Evolutionary conservation across 495 filamentous ascomycete genomes (phyloP).

Genomic region (Penicillium bovifimosum): DNA sequence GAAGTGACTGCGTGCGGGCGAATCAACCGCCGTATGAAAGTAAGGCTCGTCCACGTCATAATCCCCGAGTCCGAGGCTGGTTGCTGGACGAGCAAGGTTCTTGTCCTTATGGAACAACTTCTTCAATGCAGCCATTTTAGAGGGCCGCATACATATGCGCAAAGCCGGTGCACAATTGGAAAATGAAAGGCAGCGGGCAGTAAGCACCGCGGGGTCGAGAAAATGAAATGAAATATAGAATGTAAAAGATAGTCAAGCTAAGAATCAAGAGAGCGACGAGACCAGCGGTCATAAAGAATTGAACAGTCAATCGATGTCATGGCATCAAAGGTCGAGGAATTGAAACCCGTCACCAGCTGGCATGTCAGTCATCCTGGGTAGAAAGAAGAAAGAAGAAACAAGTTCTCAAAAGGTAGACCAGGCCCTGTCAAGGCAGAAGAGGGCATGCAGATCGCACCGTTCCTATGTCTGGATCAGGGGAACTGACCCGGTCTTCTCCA

Average conservation of each 20-base stretch:
- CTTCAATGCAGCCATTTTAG: constrained; percentile 35
- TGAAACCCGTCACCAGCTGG: constrained; percentile 11
- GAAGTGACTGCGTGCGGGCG: constrained; percentile 9
- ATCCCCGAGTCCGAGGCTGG: constrained; percentile 5
- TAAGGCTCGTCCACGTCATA: constrained; percentile 4
- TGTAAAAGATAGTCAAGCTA: constrained; percentile 9
- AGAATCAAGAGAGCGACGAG: constrained; percentile 12
- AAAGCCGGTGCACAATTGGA: constrained; percentile 1
- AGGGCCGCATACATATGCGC: neutral
- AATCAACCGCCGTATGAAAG: constrained; percentile 3
- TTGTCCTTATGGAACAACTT: constrained; percentile 36
- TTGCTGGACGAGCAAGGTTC: constrained; percentile 10
- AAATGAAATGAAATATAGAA: neutral
- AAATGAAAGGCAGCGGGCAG: neutral
- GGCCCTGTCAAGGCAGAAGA: constrained; percentile 8
- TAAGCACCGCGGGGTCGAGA: neutral
- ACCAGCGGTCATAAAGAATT: constrained; percentile 18
- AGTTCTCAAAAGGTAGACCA: neutral
- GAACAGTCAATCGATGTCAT: constrained; percentile 11
- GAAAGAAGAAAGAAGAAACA: constrained; percentile 7
- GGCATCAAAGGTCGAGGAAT: constrained; percentile 12
- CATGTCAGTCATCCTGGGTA: constrained; percentile 8
- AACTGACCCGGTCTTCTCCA: constrained; percentile 22
- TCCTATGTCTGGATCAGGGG: constrained; percentile 25
- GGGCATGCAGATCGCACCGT: constrained; percentile 20